Conservation (phyloP, 2,329 filamentous ascomycete species). For the Cercospora zeina region DNA sequence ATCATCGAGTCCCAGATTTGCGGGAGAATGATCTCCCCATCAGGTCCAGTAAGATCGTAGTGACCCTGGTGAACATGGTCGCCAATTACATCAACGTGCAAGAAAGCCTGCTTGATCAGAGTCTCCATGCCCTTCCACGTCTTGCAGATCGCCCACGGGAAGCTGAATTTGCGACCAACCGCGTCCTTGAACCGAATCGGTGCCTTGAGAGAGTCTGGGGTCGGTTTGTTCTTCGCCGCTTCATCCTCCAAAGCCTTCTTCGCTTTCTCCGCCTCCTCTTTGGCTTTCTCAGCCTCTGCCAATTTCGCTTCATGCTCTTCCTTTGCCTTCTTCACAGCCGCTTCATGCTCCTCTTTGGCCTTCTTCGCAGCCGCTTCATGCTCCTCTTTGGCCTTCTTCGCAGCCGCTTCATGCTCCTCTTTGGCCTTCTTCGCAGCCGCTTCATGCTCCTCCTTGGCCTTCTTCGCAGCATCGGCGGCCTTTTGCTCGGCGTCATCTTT, state of each 20-base stretch:
- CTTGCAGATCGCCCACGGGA: slow-evolving; percentile 81
- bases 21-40: slow-evolving; percentile 53
- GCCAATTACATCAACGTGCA: slow-evolving; percentile 50
- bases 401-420: slow-evolving; percentile 43
- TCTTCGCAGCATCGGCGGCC: slow-evolving; percentile 29
- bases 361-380: slow-evolving; percentile 53
- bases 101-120: slow-evolving; percentile 53
- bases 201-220: slow-evolving; percentile 61
- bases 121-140: slow-evolving; percentile 57
- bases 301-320: slow-evolving; percentile 56
- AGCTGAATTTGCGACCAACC: slow-evolving; percentile 86
- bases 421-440: neutral
- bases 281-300: slow-evolving; percentile 53
- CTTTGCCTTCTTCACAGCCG: slow-evolving; percentile 51
- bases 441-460: neutral
- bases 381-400: slow-evolving; percentile 45
- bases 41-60: slow-evolving; percentile 52
- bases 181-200: slow-evolving; percentile 91
- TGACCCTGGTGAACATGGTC: slow-evolving; percentile 50
- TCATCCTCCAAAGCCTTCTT: slow-evolving; percentile 53
- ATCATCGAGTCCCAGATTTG: slow-evolving; percentile 53
- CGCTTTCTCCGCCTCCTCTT: slow-evolving; percentile 53
- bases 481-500: slow-evolving; percentile 47
- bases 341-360: slow-evolving; percentile 44
- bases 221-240: slow-evolving; percentile 49